Evolutionary conservation across 306 rosid species (phyloP).

Genomic region (Vicia sativa): DNA sequence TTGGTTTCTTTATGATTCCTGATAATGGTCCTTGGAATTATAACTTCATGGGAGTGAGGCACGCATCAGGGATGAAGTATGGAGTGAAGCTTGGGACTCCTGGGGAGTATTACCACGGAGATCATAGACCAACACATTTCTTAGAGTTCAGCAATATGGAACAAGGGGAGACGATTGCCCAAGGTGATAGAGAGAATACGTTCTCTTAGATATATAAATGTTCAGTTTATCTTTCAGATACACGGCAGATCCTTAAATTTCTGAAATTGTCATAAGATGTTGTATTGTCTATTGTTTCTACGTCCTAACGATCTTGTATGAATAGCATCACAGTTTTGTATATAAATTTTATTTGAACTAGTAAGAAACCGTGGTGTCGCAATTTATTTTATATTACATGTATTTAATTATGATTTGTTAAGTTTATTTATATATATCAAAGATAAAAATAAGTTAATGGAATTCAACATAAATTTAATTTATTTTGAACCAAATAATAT

Average conservation of each 20-base stretch:
- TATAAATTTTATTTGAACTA: too few relatives aligned
- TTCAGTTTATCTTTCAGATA: neutral
- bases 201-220: conserved; percentile 20
- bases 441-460: too few relatives aligned
- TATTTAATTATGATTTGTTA: too few relatives aligned
- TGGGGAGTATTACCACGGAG: conserved; percentile 86
- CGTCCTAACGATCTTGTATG: neutral
- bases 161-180: conserved; percentile 73
- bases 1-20: conserved; percentile 95
- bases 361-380: too few relatives aligned
- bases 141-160: conserved; percentile 93
- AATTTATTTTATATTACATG: too few relatives aligned
- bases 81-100: conserved; percentile 94
- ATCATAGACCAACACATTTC: conserved; percentile 96
- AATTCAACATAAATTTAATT: too few relatives aligned
- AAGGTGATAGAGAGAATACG: conserved; percentile 90
- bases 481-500: too few relatives aligned
- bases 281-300: neutral
- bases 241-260: neutral
- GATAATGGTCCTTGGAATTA: conserved; percentile 99
- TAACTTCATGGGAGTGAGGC: conserved; percentile 98
- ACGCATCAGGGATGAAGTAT: conserved; percentile 86
- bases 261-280: neutral
- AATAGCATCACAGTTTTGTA: neutral
- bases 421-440: too few relatives aligned